Conservation (phyloP, 495 filamentous ascomycete species). For the Letharia columbiana region DNA sequence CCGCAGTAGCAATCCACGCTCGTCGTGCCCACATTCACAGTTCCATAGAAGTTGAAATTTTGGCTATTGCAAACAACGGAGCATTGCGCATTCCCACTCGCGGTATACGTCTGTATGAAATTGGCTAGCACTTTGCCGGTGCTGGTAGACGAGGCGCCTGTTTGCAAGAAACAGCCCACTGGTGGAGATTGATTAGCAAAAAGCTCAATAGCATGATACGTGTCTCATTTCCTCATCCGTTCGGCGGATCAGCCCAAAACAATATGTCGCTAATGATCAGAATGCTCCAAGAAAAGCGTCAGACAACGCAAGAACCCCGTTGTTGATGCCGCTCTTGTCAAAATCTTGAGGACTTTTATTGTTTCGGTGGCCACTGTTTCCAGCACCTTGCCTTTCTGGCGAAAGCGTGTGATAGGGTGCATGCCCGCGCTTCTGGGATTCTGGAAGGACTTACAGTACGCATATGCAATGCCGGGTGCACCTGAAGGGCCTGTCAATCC, state of each 20-base stretch:
- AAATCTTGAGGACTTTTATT: not conserved
- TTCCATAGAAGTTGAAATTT: conserved; percentile 15
- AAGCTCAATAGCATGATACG: not conserved
- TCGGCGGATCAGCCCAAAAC: not conserved
- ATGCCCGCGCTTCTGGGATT: not conserved
- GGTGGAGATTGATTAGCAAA: not conserved
- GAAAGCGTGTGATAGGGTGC: not conserved
- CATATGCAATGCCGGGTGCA: conserved; percentile 4
- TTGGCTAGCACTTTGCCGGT: conserved; percentile 12
- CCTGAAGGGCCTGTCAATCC: conserved; percentile 8
- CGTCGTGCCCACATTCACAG: conserved; percentile 10
- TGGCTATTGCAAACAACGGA: conserved; percentile 6
- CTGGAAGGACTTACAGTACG: not conserved
- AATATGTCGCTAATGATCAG: not conserved
- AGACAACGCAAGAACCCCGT: not conserved
- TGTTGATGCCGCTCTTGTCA: not conserved
- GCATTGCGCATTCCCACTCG: conserved; percentile 7
- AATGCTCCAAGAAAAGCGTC: not conserved
- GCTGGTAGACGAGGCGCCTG: conserved; percentile 3
- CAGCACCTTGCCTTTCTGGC: not conserved
- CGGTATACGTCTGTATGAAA: conserved; percentile 6
- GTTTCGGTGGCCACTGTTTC: not conserved
- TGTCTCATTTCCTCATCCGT: not conserved
- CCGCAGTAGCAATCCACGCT: conserved; percentile 13
- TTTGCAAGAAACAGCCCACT: conserved; percentile 15